These are phyloP conservation scores for Venturia aucupariae DNA, from an alignment of 2,329 filamentous ascomycete species.

Conservation along the genomic window DNA sequence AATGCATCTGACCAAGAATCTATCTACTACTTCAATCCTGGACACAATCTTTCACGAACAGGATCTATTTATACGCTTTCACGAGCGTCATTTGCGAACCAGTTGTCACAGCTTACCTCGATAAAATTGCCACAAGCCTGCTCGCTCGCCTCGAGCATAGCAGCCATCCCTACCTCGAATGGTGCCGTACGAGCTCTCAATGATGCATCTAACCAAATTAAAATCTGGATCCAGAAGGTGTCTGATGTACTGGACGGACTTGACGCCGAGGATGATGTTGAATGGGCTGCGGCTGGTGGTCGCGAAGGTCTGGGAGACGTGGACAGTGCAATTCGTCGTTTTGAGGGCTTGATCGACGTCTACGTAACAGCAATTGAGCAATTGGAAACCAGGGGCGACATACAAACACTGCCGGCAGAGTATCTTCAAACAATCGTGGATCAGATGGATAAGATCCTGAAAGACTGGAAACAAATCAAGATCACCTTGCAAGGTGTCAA, in stretches of 20 bases:
- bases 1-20: constrained; percentile 1
- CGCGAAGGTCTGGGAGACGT: constrained; percentile 65
- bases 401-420: constrained; percentile 57
- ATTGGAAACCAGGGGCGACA: constrained; percentile 70
- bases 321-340: constrained; percentile 64
- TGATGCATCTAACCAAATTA: constrained; percentile 84
- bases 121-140: constrained; percentile 81
- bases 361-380: constrained; percentile 93
- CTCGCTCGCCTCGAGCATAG: constrained; percentile 72
- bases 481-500: constrained; percentile 69
- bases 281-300: constrained; percentile 88
- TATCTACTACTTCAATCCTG: constrained; percentile 53
- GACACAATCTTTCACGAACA: constrained; percentile 51
- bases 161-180: constrained; percentile 73
- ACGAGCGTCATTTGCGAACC: constrained; percentile 82
- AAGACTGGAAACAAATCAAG: constrained; percentile 78
- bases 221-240: constrained; percentile 87
- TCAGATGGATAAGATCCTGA: constrained; percentile 82
- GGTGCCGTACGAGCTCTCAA: constrained; percentile 76
- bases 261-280: constrained; percentile 92
- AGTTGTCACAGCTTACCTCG: constrained; percentile 84
- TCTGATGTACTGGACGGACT: constrained; percentile 80
- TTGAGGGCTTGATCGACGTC: constrained; percentile 82
- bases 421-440: constrained; percentile 67
- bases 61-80: constrained; percentile 92